Evolutionary conservation across 1,284 basidiomycete genomes (phyloP).

Genomic region (Apiotrichum gamsii): DNA sequence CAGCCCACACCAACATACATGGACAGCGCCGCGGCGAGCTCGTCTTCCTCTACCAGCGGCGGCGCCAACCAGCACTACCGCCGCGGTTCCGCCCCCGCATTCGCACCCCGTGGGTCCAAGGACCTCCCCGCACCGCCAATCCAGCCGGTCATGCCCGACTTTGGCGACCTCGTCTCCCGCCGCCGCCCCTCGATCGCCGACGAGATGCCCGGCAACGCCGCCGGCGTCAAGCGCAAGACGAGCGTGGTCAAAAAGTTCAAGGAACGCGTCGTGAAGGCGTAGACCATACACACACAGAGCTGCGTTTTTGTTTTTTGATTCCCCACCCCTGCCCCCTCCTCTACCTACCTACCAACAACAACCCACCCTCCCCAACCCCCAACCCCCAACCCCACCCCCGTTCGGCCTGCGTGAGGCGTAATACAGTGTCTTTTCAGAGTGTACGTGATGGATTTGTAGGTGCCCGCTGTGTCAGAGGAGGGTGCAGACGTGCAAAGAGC

Average conservation of each 20-base stretch:
- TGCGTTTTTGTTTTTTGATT: too few relatives aligned
- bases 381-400: too few relatives aligned
- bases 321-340: too few relatives aligned
- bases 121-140: constrained; percentile 27
- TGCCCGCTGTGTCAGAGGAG: too few relatives aligned
- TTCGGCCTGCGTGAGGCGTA: too few relatives aligned
- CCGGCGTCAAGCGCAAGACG: constrained; percentile 37
- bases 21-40: neutral
- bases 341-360: too few relatives aligned
- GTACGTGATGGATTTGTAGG: neutral
- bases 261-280: constrained; percentile 29
- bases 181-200: neutral
- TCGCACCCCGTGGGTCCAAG: neutral
- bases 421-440: neutral
- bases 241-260: constrained; percentile 45
- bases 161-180: constrained; percentile 29
- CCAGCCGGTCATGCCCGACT: constrained; percentile 45
- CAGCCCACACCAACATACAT: neutral
- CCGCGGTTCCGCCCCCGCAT: neutral
- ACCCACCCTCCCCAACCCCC: too few relatives aligned
- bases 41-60: neutral
- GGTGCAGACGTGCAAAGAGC: too few relatives aligned
- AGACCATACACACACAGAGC: neutral
- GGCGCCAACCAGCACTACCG: neutral
- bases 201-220: neutral